Conservation (phyloP, 2,329 filamentous ascomycete genomes). For the Plenodomus lindquistii region DNA sequence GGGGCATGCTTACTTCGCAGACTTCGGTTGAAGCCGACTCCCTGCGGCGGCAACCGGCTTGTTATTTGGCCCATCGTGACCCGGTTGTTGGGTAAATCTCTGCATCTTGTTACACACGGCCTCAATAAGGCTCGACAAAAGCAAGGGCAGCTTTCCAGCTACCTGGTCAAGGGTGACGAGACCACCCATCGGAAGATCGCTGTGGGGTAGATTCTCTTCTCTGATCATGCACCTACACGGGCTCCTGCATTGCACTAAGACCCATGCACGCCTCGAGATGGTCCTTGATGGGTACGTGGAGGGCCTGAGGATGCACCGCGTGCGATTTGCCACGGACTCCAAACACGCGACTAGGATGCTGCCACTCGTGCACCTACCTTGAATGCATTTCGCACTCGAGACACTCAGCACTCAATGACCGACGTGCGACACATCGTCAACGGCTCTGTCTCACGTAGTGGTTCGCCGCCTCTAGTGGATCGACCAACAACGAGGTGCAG, state of each 20-base stretch:
- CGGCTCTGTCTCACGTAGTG: conserved; percentile 29
- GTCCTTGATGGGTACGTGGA: conserved; percentile 1
- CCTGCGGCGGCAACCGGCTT: conserved; percentile 22
- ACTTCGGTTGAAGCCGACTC: conserved; percentile 30
- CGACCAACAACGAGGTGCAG: conserved; percentile 21
- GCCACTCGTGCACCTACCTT: conserved; percentile 10
- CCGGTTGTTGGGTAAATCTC: conserved; percentile 35
- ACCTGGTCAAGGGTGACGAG: conserved; percentile 31
- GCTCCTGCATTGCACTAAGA: conserved; percentile 32
- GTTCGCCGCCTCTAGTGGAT: conserved; percentile 16
- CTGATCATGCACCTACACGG: conserved; percentile 29
- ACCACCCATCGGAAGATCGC: conserved; percentile 30
- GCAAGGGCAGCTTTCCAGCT: conserved; percentile 33
- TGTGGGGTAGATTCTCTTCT: conserved; percentile 33
- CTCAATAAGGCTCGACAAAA: conserved; percentile 26
- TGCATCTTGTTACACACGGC: conserved; percentile 25
- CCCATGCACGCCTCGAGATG: background rate
- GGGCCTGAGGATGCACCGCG: conserved; percentile 12
- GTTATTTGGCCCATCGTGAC: conserved; percentile 26
- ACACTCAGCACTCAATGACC: conserved; percentile 26
- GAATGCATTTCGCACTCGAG: conserved; percentile 15
- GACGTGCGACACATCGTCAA: conserved; percentile 30
- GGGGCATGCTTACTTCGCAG: conserved; percentile 17
- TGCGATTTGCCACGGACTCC: background rate
- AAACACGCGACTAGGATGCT: conserved; percentile 8